Conservation (phyloP, 768 basidiomycete genomes). For the Serpula lacrymans region DNA sequence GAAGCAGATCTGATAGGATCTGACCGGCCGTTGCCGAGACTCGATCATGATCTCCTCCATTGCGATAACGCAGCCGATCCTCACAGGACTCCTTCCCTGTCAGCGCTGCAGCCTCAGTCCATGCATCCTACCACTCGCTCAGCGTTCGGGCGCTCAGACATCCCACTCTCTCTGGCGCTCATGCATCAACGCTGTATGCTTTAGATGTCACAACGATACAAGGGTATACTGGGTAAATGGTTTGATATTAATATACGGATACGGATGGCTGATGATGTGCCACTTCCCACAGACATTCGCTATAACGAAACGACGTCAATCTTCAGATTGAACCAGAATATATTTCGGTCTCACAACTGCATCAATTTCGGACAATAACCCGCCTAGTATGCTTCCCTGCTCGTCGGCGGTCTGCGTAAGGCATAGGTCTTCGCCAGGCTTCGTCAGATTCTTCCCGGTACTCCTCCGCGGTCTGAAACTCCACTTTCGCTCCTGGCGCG, state of each 20-base stretch:
- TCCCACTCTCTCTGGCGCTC: too few relatives aligned
- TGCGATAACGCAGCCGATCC: too few relatives aligned
- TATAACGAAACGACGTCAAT: slow-evolving; percentile 1
- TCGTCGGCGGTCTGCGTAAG: slow-evolving; percentile 68
- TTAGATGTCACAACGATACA: too few relatives aligned
- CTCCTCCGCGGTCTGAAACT: slow-evolving; percentile 40
- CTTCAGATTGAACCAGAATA: neutral
- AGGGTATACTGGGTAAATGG: slow-evolving; percentile 14
- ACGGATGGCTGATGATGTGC: slow-evolving; percentile 13
- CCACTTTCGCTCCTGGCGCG: slow-evolving; percentile 29
- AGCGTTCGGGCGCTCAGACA: too few relatives aligned
- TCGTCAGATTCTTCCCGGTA: slow-evolving; percentile 61
- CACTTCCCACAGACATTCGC: slow-evolving; percentile 3
- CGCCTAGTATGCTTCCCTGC: slow-evolving; percentile 80
- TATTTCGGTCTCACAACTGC: slow-evolving; percentile 4
- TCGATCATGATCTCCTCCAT: slow-evolving; percentile 19
- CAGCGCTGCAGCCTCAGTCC: too few relatives aligned
- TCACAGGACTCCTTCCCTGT: too few relatives aligned
- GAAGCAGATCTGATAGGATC: slow-evolving; percentile 6
- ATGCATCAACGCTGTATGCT: too few relatives aligned
- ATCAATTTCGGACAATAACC: slow-evolving; percentile 51
- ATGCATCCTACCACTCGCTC: too few relatives aligned
- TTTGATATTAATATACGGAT: slow-evolving; percentile 17
- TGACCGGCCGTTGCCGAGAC: slow-evolving; percentile 21
- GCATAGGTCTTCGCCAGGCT: slow-evolving; percentile 69